Percentiles rank a stretch among this genome's conserved stretches.
Evolutionary conservation across 805 yeast genomes (phyloP).

Genomic region (Ogataea trehalophila): DNA sequence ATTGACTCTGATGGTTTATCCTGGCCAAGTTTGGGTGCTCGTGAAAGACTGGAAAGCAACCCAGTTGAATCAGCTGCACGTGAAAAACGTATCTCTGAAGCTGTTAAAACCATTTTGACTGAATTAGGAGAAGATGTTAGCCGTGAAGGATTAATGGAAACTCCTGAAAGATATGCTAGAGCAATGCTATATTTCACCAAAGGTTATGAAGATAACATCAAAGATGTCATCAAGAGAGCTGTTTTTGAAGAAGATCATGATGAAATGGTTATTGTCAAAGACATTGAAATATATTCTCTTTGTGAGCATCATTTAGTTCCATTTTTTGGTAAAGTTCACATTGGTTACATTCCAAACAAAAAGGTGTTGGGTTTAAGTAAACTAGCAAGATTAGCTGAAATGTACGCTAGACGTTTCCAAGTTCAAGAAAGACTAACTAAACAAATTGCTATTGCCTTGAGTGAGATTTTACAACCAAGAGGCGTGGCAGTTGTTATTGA

Average conservation of each 20-base stretch:
- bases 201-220: constrained; percentile 92
- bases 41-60: constrained; percentile 65
- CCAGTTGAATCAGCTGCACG: constrained; percentile 62
- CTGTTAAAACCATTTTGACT: constrained; percentile 68
- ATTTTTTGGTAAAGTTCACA: constrained; percentile 93
- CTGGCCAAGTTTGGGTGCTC: constrained; percentile 90
- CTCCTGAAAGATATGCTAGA: constrained; percentile 94
- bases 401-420: constrained; percentile 92
- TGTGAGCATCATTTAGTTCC: constrained; percentile 99
- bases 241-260: constrained; percentile 98
- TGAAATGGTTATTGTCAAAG: constrained; percentile 97
- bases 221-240: constrained; percentile 89
- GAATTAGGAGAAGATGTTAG: constrained; percentile 90
- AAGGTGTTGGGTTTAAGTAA: constrained; percentile 89
- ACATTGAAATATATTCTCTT: constrained; percentile 84
- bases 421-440: constrained; percentile 98
- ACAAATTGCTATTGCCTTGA: constrained; percentile 93
- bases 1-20: constrained; percentile 87
- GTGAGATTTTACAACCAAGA: constrained; percentile 85
- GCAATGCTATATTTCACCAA: constrained; percentile 95
- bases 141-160: constrained; percentile 86
- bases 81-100: constrained; percentile 73
- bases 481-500: constrained; percentile 99
- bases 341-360: constrained; percentile 95
- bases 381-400: constrained; percentile 92